Evolutionary conservation across 2,329 filamentous ascomycete species (phyloP), one percentile per base, ranked within the genome.

Genomic region (Camptophora hylomeconis): DNA sequence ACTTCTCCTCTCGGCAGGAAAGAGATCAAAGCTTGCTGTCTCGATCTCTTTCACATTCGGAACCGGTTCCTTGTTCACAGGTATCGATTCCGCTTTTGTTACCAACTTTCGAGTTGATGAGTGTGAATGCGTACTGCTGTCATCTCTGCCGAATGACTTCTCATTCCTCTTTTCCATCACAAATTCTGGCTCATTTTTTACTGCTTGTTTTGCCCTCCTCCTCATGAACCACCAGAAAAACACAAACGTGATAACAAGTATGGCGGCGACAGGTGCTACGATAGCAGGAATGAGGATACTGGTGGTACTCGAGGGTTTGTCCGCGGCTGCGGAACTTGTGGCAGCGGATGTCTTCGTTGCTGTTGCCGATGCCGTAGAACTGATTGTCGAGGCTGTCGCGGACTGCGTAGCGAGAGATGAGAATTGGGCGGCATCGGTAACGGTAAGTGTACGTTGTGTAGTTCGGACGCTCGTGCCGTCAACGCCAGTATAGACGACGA

Each of bases 291-390:
- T 37, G 5, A 44, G 28, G 14, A 40, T 44, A 15, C 26, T 29
- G 11, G 39, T 28, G 15, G 37, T 42, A 11, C 15, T 24, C 15
- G 32, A 55, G 50, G 25, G 56, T 32, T 10, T 42, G 31, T 13
- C 51, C 42, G 23, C 49, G 46, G 18, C 53, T 31, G 24, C 48
- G 46, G 38, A 56, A 47, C 23, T 56, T 48, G 20, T 53, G 41
- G 38, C 54, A 44, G 8, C 55, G 43, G 13, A 55, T 40, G 3
- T 53, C 46, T 37, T 47, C 47, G 26, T 54, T 38, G 31, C 48
- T 45, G 40, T 60, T 53, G 36, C 53, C 46, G 17, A 58, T 55
- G 8, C 56, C 51, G 13, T 54, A 56, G 0, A 56, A 48, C 12
- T 51, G 51, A 1, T 52, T 50, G 21, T 49, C 48, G 13, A 56